phyloP scores from a whole-genome alignment of 176 grass and related monocot species.

The Triticum monococcum region DNA sequence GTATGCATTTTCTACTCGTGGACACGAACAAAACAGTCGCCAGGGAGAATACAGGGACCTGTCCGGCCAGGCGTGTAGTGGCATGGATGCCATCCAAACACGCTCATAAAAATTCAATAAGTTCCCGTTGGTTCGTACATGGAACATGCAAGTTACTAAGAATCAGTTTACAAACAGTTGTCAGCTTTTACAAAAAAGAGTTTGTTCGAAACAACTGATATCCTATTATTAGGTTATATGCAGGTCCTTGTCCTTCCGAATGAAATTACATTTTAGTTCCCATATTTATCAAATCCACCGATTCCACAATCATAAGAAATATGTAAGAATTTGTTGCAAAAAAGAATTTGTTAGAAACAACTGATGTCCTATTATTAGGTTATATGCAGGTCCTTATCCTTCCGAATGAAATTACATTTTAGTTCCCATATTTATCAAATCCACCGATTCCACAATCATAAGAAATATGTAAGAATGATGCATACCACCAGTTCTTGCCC shows the following conservation, averaged over 20 bases:
- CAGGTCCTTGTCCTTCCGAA: background rate
- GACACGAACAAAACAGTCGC: no score
- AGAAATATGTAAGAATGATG: constrained; percentile 13
- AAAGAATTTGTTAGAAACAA: background rate
- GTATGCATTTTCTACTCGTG: no score
- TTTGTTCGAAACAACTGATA: background rate
- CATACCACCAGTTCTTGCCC: constrained; percentile 94
- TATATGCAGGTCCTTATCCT: background rate
- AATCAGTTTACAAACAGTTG: background rate
- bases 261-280: background rate
- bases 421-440: background rate
- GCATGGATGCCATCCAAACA: no score
- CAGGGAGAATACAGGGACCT: no score
- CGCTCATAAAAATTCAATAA: background rate
- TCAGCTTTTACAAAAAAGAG: background rate
- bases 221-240: background rate
- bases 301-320: constrained; percentile 3
- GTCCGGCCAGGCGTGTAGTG: no score
- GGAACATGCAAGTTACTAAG: background rate
- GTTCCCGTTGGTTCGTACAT: background rate
- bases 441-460: background rate
- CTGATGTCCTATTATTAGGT: background rate
- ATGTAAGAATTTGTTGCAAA: background rate
- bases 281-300: background rate
- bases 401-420: background rate